Conservation (phyloP, 768 basidiomycete species). For the Tylopilus cervinicoccineus region DNA sequence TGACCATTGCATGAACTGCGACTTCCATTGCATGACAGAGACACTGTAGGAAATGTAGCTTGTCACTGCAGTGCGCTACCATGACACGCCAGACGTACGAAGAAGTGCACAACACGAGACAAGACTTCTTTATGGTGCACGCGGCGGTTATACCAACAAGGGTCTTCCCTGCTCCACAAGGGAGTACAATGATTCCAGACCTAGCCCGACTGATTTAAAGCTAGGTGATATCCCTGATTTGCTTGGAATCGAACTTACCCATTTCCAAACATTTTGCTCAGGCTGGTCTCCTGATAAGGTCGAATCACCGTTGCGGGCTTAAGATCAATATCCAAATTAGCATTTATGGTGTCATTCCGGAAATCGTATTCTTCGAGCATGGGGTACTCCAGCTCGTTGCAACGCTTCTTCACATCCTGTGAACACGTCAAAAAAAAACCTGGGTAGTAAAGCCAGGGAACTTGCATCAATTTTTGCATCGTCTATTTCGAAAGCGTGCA, state of each 20-base stretch:
- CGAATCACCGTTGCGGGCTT: constrained; percentile 97
- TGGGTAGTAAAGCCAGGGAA: constrained; percentile 1
- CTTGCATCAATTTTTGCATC: constrained; percentile 90
- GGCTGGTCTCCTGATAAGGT: constrained; percentile 96
- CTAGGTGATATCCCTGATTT: neutral
- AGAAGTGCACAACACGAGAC: constrained; percentile 94
- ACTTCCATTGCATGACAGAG: constrained; percentile 98
- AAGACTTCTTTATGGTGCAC: constrained; percentile 99
- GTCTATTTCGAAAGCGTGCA: constrained; percentile 95
- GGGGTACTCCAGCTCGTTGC: constrained; percentile 94
- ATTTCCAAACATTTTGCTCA: constrained; percentile 99
- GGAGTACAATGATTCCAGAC: constrained; percentile 96
- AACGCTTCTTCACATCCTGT: constrained; percentile 93
- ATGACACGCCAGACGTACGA: constrained; percentile 57
- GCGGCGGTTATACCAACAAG: constrained; percentile 99
- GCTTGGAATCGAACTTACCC: constrained; percentile 50
- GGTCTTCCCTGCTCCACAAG: constrained; percentile 98
- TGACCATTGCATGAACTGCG: constrained; percentile 98
- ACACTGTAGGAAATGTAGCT: constrained; percentile 44
- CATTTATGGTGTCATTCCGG: constrained; percentile 92
- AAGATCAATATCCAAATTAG: constrained; percentile 96
- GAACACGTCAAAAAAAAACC: constrained; percentile 6
- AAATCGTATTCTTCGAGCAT: constrained; percentile 99
- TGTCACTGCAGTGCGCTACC: neutral
- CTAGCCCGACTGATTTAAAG: constrained; percentile 72